These are phyloP conservation scores for Pseudogymnoascus sp. DNA, from an alignment of 2,329 filamentous ascomycete genomes.

Conservation along the genomic window DNA sequence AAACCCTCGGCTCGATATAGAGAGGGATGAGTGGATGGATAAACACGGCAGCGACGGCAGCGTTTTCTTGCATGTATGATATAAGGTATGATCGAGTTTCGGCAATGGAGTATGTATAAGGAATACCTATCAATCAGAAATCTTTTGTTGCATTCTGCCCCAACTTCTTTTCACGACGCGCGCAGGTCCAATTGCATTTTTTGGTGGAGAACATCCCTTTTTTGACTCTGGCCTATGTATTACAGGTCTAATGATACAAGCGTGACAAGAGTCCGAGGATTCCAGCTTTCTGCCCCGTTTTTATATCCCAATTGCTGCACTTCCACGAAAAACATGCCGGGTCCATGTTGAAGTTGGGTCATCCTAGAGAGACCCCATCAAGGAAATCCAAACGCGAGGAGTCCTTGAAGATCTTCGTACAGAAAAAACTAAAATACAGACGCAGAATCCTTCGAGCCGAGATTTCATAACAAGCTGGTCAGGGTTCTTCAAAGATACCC, in stretches of 20 bases:
- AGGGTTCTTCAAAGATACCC: neutral
- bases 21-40: neutral
- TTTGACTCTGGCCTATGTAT: neutral
- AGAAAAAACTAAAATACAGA: neutral
- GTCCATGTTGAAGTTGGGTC: neutral
- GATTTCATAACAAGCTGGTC: no score
- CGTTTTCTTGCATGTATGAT: neutral
- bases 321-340: neutral
- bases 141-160: neutral
- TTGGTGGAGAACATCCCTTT: neutral
- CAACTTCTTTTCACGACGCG: neutral
- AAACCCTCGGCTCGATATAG: neutral
- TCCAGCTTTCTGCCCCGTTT: neutral
- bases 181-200: neutral
- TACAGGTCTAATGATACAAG: neutral
- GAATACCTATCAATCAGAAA: constrained; percentile 2
- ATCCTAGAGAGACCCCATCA: neutral
- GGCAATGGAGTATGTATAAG: constrained; percentile 5
- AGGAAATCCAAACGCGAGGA: neutral
- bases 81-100: neutral
- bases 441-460: neutral
- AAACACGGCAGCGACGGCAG: neutral
- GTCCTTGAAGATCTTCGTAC: neutral
- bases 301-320: neutral
- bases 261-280: neutral